Evolutionary conservation across 140 eudicot genomes (phyloP).

Genomic region (Oenanthe javanica): DNA sequence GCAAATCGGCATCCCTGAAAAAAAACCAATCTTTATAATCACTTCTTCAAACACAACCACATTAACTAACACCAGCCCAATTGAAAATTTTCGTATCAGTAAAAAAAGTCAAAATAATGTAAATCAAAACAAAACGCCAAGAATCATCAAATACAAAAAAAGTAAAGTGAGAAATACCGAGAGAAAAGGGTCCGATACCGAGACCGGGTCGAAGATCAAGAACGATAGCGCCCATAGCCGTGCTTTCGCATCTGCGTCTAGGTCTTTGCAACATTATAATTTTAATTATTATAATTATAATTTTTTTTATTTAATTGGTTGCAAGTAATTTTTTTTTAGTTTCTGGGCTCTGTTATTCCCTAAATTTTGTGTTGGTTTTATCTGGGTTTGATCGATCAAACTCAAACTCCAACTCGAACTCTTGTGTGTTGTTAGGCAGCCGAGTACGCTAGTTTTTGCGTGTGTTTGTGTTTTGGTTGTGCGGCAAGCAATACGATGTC

Average conservation of each 20-base stretch:
- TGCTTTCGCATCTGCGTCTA: conserved; percentile 81
- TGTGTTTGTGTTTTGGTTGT: background rate
- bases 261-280: conserved; percentile 57
- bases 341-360: background rate
- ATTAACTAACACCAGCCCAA: background rate
- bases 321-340: background rate
- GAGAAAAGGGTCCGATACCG: conserved; percentile 84
- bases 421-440: background rate
- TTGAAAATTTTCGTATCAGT: background rate
- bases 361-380: too few species aligned
- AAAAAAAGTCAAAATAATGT: background rate
- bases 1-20: conserved; percentile 92
- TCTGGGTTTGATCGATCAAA: background rate
- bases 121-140: background rate
- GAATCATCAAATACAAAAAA: background rate
- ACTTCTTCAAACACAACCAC: background rate
- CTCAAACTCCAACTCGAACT: background rate
- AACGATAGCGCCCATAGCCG: conserved; percentile 82
- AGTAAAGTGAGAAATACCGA: conserved; percentile 33
- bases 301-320: too few species aligned
- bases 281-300: too few species aligned
- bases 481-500: background rate
- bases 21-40: conserved; percentile 11
- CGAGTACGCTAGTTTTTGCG: background rate
- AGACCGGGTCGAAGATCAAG: conserved; percentile 94